Evolutionary conservation across 495 filamentous ascomycete genomes (phyloP), one percentile per base, ranked within the genome.

Genomic region (Podospora pseudopauciseta): DNA sequence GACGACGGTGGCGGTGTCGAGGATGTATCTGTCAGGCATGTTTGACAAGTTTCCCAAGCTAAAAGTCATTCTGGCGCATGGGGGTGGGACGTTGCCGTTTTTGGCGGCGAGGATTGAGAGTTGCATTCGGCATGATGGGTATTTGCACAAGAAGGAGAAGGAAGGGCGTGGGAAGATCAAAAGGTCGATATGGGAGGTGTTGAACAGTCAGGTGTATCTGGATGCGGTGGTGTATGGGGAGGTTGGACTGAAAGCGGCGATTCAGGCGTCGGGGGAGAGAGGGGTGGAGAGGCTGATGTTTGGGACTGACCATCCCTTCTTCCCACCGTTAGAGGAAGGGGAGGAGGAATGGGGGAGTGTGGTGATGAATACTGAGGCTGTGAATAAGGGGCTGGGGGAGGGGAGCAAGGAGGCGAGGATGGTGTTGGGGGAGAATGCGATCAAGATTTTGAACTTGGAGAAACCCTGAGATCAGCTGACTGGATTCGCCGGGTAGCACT

Each of bases 221-320:
- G 94, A 98, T 80, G 94, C 94, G 0, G 92, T 97, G 0, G 86
- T 93, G 1, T 97, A 97, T 76, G 87, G 87, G 0, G 82, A 86
- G 30, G 88, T 91, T 16, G 91, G 91, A 0, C 72, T 96, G 44
- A 88, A 89, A 73, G 90, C 92, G 3, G 93, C 93, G 0, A 81
- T 91, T 4, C 83, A 85, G 16, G 84, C 85, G 0, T 84, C 84
- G 16, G 89, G 89, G 0, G 79, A 80, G 3, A 88, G 91, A 72
- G 89, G 89, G 0, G 79, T 79, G 9, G 90, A 92, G 70, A 82
- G 92, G 70, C 72, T 94, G 32, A 83, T 94, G 73, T 94, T 97
- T 82, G 93, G 91, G 20, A 96, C 92, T 2, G 94, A 97, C 77
- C 92, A 97, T 80, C 94, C 94, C 0, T 98, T 98, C 80, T 98